Base-by-base conservation (phyloP, 108 stramenopile species). In the Nitzschia inconspicua region DNA sequence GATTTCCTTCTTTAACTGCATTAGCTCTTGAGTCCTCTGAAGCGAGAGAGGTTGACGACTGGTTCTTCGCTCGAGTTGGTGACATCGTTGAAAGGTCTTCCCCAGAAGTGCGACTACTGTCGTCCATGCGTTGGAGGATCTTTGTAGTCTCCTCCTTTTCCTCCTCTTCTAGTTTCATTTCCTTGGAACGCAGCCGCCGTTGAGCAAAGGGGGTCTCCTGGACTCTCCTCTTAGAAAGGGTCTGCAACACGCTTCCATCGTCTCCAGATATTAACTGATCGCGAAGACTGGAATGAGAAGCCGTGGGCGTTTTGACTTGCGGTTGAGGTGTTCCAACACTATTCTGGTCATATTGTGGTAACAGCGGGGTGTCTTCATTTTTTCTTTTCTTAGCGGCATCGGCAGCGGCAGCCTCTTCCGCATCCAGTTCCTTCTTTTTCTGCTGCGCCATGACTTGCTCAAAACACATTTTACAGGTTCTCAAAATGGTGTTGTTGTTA, bases 401-500 rank as follows among this genome's bases (percentile, higher is more conserved):
- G 11, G n/a, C 16, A 22, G 26, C 48, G 18, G 35, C 47, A n/a
- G n/a, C 16, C 2, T 53, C 67, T 44, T 60, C 67, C 10, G 54
- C 67, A 23, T 51, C 41, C 37, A 65, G 44, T 6, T 47, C 35
- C 44, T 55, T 60, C 27, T 57, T 44, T 3, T 47, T 42, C 32
- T 55, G 50, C 28, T 57, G 77, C 53, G 36, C 83, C 10, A 66
- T 60, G 5, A 88, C 63, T 47, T 91, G 86, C 42, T 91, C 85
- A 46, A 82, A 75, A 56, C 85, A 91, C 68, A 75, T 76, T 63
- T 86, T 79, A 48, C 90, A 91, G 7, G 85, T 81, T 36, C 90
- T 52, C 47, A 88, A 65, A 25, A 72, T 83, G 29, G 63, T 58
- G n/a, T 64, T 65, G 54, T 44, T 53, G 24, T 39, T 62, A 0